Conservation (phyloP, 345 rosid genomes). For the Balakata baccata region DNA sequence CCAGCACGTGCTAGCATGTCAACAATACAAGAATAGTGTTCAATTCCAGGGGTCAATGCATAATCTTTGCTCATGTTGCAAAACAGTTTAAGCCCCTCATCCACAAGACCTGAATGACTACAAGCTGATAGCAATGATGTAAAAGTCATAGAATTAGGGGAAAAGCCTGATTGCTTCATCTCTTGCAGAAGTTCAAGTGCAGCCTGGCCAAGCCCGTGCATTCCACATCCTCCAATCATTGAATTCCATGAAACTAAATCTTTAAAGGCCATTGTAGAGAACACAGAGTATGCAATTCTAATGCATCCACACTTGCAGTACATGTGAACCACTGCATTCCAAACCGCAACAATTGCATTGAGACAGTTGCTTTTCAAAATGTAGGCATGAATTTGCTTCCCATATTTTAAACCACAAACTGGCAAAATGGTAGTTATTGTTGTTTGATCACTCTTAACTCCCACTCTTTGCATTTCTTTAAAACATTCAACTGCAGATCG, state of each 20-base stretch:
- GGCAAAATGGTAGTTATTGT: constrained; percentile 41
- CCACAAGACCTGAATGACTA: constrained; percentile 36
- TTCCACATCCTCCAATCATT: constrained; percentile 39
- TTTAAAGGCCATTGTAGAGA: constrained; percentile 21
- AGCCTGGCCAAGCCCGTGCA: constrained; percentile 37
- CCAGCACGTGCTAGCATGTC: constrained; percentile 46
- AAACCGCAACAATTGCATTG: constrained; percentile 21
- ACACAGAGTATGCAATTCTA: constrained; percentile 25
- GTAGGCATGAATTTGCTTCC: constrained; percentile 37
- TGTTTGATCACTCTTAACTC: constrained; percentile 28
- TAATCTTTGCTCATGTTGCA: constrained; percentile 18
- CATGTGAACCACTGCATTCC: constrained; percentile 43
- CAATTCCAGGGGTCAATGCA: constrained; percentile 25
- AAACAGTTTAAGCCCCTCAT: constrained; percentile 38
- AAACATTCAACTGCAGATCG: constrained; percentile 34
- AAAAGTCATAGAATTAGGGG: constrained; percentile 31
- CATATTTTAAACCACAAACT: constrained; percentile 29
- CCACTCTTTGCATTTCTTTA: constrained; percentile 26
- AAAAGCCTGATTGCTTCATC: constrained; percentile 28
- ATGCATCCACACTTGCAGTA: constrained; percentile 39
- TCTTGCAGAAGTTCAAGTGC: constrained; percentile 36
- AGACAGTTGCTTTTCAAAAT: constrained; percentile 19
- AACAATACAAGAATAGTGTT: constrained; percentile 38
- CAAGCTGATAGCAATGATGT: constrained; percentile 40
- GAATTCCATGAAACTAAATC: constrained; percentile 48